Base-by-base conservation (phyloP, 2,329 filamentous ascomycete genomes). In the Sphaerostilbella broomeana region DNA sequence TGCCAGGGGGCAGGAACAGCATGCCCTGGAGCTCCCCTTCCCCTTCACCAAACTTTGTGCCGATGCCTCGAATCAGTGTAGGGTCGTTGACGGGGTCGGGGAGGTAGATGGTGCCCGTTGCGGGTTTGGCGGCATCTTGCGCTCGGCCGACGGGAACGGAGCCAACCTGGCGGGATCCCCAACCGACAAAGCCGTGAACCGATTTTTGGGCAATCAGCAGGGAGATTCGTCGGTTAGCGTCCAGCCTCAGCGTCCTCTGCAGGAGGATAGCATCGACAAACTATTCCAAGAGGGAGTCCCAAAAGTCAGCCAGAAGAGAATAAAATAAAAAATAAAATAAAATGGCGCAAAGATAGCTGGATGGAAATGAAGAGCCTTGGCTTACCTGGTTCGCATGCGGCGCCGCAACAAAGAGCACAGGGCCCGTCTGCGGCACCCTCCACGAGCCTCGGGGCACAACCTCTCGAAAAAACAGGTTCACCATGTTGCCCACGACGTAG, bases 381-480 rank as follows among this genome's bases (percentile, higher is more conserved):
- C 72, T 44, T 65, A 87, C 84, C 76, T 92, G 87, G 61, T 98
- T 98, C 44, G 90, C 90, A 70, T 98, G 92, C 50, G 92, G 92
- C 39, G 90, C 92, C 30, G 89, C 92, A 51, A 98, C 92, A 56
- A 98, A 92, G 44, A 98, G 86, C 47, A 98, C 78, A 1, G 92
- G 89, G 0, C 89, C 92, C 47, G 79, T 76, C 54, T 84, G 80
- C 30, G 92, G 92, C 30, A 98, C 85, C 63, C 89, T 90, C 88
- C 92, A 98, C 47, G 89, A 86, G 51, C 88, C 88, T 49, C 92
- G 78, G 10, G 92, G 92, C 59, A 97, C 89, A 12, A 98, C 87
- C 65, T 98, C 92, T 51, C 92, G 83, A 70, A 98, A 98, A 77
- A 98, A 98, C 51, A 95, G 79, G 63, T 98, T 92, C 49, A 94